phyloP scores from a whole-genome alignment of 2,329 filamentous ascomycete species.

The Salinomyces thailandicus region DNA sequence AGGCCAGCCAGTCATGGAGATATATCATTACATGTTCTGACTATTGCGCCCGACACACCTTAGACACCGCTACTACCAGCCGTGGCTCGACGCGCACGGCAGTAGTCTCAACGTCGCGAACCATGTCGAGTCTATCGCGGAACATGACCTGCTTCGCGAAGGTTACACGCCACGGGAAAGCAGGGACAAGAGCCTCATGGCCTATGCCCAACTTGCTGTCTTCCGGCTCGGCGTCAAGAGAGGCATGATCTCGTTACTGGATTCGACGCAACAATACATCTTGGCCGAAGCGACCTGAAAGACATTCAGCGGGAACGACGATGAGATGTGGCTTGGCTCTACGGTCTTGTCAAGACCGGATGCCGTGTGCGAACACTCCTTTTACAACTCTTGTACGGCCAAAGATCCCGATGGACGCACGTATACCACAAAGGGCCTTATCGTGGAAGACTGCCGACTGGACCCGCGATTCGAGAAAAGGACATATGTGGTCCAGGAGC shows the following conservation, averaged over 20 bases:
- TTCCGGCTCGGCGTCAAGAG: conserved; percentile 41
- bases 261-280: conserved; percentile 38
- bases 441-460: conserved; percentile 21
- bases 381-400: conserved; percentile 8
- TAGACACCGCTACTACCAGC: conserved; percentile 10
- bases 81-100: conserved; percentile 18
- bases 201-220: conserved; percentile 41
- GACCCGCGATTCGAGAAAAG: conserved; percentile 26
- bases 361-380: conserved; percentile 9
- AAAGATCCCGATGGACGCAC: conserved; percentile 10
- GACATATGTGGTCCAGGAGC: conserved; percentile 21
- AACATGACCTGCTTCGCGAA: conserved; percentile 13
- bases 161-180: conserved; percentile 14
- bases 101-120: conserved; percentile 16
- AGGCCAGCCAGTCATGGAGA: not conserved
- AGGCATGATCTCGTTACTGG: conserved; percentile 42
- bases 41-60: too few relatives aligned
- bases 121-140: conserved; percentile 16
- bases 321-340: conserved; percentile 9
- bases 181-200: conserved; percentile 28
- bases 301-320: conserved; percentile 29
- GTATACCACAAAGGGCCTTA: conserved; percentile 5
- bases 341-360: conserved; percentile 6
- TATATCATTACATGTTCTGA: too few relatives aligned
- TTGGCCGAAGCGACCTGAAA: conserved; percentile 43